Evolutionary conservation across 371 early-diverging fungal species (phyloP).

Genomic region (Syncephalis plumigaleata): DNA sequence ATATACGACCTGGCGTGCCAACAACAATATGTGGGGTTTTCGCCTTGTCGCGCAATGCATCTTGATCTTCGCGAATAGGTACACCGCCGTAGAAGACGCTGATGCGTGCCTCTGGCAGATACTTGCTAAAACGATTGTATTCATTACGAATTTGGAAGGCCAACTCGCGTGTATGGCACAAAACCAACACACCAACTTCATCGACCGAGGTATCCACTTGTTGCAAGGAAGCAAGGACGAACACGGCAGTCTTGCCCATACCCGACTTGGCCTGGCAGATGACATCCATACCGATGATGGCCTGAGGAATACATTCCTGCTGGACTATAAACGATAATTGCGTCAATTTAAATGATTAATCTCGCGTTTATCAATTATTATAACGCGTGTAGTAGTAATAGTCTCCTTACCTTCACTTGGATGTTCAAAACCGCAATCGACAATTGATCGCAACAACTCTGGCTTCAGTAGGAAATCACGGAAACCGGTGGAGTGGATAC

Average conservation of each 20-base stretch:
- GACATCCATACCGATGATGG: conserved; percentile 91
- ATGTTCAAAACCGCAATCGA: conserved; percentile 97
- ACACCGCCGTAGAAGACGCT: conserved; percentile 90
- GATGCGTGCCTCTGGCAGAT: conserved; percentile 83
- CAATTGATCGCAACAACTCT: conserved; percentile 85
- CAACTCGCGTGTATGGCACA: conserved; percentile 96
- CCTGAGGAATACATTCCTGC: conserved; percentile 96
- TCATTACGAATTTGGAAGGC: conserved; percentile 96
- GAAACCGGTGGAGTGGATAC: conserved; percentile 97
- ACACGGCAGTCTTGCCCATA: conserved; percentile 99
- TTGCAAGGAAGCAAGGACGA: conserved; percentile 92
- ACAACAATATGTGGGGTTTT: conserved; percentile 89
- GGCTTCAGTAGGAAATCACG: conserved; percentile 94
- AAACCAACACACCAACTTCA: conserved; percentile 73
- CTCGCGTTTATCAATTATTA: neutral
- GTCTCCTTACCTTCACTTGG: conserved; percentile 73
- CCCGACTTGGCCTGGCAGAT: conserved; percentile 98
- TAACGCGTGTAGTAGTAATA: no score
- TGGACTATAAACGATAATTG: conserved; percentile 68
- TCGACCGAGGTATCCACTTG: conserved; percentile 76
- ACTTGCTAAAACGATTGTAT: conserved; percentile 86
- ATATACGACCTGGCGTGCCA: conserved; percentile 96
- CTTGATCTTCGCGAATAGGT: conserved; percentile 56
- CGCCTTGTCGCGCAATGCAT: conserved; percentile 58
- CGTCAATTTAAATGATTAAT: neutral